phyloP scores from a whole-genome alignment of 78 protist species.

The Dictyostelium brefeldianum region DNA sequence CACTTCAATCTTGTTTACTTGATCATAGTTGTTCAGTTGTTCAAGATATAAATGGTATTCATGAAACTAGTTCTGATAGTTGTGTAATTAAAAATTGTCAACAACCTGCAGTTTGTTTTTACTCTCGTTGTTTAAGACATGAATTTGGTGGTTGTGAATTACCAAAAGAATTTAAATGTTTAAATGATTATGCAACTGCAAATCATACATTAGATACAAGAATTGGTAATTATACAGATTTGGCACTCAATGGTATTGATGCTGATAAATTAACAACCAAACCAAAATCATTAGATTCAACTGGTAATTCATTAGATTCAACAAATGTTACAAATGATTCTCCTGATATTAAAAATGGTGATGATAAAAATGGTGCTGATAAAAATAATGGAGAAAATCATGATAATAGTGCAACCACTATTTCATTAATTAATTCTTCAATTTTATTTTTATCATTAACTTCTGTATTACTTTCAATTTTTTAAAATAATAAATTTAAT shows the following conservation, averaged over 20 bases:
- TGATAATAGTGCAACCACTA: no score
- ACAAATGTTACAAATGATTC: neutral
- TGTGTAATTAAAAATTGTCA: conserved; percentile 30
- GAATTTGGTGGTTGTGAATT: conserved; percentile 43
- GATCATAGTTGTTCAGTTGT: neutral
- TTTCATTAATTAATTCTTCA: no score
- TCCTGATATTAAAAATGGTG: no score
- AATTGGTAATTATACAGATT: neutral
- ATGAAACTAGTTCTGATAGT: neutral
- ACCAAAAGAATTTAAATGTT: neutral
- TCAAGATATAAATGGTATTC: neutral
- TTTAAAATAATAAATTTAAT: no score
- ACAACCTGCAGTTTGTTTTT: conserved; percentile 20
- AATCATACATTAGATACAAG: neutral
- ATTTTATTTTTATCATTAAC: no score
- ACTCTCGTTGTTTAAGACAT: neutral
- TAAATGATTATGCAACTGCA: neutral
- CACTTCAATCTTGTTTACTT: neutral
- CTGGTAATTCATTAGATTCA: neutral
- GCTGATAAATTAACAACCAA: neutral
- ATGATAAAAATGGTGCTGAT: no score
- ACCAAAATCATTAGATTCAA: neutral
- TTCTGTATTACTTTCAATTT: no score
- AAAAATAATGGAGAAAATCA: no score
- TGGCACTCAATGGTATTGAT: neutral